Evolutionary conservation across 208 protist genomes (phyloP), one percentile per base, ranked within the genome.

Genomic region (Acanthamoeba royreba): DNA sequence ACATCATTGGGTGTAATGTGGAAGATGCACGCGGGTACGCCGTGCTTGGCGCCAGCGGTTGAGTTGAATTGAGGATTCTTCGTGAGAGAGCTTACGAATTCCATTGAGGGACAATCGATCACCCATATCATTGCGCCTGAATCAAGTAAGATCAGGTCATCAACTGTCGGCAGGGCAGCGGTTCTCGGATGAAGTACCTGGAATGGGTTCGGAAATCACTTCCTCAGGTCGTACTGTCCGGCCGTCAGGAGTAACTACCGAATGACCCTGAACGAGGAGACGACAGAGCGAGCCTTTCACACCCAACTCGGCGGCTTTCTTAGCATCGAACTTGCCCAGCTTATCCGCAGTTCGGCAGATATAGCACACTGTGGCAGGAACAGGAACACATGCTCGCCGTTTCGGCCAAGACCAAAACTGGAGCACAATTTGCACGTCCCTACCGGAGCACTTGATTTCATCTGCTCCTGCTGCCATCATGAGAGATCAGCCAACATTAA

Each of bases 331-430:
- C 46, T 93, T 95, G 19, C 95, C 95, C 38, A 72, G 49, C 19
- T 77, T 94, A 42, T 94, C 94, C 0, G 94, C 92, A 9, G 94
- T 47, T 47, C 89, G 93, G 46, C 35, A 61, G n/a, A 95, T n/a
- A 47, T 95, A 95, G 33, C 94, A 93, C n/a, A 93, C 38, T 0
- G 86, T 35, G 19, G 74, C 92, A 9, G 38, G 4, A 17, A 49
- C 72, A 25, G 72, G 72, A 33, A 22, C 25, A 9, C 25, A 25
- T 25, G 17, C 31, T 13, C 40, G 40, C 72, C 42, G 40, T 42
- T 8, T 22, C 7, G 1, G 1, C 40, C 72, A 52, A 25, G 5
- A 25, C 61, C 7, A n/a, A 25, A 72, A 72, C 31, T 13, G 8
- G 17, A 72, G 61, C 61, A 72, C 61, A 8, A 72, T 1, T 13